These are phyloP conservation scores for Acidomyces sp. DNA, from an alignment of 495 filamentous ascomycete genomes.

Conservation along the genomic window DNA sequence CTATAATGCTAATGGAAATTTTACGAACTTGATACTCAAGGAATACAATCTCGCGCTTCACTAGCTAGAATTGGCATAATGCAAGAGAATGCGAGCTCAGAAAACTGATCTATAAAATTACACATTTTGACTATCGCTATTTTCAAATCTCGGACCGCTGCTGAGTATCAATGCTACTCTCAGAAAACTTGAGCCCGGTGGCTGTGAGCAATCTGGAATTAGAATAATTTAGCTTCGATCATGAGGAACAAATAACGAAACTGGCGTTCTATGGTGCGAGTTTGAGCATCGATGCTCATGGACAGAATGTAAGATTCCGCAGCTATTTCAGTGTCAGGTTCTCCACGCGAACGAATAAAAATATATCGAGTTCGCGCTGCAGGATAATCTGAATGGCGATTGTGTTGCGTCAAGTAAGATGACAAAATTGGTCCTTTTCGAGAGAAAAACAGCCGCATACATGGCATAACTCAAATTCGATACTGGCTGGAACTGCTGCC, in stretches of 20 bases:
- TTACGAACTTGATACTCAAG: too few relatives aligned
- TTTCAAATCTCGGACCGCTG: constrained; percentile 12
- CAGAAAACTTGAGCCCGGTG: constrained; percentile 12
- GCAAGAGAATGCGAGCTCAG: too few relatives aligned
- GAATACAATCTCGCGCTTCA: too few relatives aligned
- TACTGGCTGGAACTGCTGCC: constrained; percentile 19
- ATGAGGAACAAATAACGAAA: too few relatives aligned
- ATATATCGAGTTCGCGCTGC: constrained; percentile 5
- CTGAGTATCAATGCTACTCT: constrained; percentile 2
- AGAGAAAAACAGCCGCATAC: constrained; percentile 6
- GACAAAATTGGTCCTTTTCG: constrained; percentile 18
- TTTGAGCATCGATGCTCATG: constrained; percentile 15
- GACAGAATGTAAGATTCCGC: constrained; percentile 5
- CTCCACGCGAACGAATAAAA: constrained; percentile 10
- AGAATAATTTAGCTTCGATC: background rate
- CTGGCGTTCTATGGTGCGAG: constrained; percentile 18
- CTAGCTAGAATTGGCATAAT: too few relatives aligned
- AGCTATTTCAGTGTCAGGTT: constrained; percentile 6
- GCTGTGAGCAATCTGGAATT: constrained; percentile 23
- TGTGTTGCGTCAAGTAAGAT: constrained; percentile 25
- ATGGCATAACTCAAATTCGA: constrained; percentile 22
- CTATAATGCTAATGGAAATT: too few relatives aligned
- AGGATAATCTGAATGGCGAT: constrained; percentile 17
- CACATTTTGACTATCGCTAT: too few relatives aligned
- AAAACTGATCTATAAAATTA: too few relatives aligned